Percentiles rank a stretch among this genome's conserved stretches.
phyloP scores from a whole-genome alignment of 495 filamentous ascomycete genomes.

The Achaetomiella virescens region DNA sequence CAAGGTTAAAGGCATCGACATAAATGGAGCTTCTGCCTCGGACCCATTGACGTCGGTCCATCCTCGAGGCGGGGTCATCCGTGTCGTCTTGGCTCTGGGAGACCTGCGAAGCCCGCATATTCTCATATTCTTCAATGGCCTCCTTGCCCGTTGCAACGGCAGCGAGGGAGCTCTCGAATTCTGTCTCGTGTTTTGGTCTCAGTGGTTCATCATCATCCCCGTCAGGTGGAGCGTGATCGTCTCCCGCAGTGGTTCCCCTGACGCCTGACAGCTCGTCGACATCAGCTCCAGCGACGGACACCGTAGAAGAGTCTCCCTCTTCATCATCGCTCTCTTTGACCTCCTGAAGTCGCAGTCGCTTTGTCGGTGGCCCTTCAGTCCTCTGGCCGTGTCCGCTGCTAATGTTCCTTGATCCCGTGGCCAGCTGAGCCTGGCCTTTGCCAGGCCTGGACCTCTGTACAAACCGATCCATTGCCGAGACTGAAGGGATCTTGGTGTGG shows the following conservation, averaged over 20 bases:
- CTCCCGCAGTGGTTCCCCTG: background rate
- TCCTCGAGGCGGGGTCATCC: slow-evolving; percentile 29
- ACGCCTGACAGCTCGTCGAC: background rate
- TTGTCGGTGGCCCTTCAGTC: slow-evolving; percentile 25
- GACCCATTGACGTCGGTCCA: slow-evolving; percentile 40
- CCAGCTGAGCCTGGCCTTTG: background rate
- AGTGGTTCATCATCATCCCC: slow-evolving; percentile 21
- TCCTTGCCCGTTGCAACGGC: slow-evolving; percentile 58
- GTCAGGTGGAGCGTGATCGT: slow-evolving; percentile 8
- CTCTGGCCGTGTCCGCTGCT: background rate
- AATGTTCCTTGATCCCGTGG: no score
- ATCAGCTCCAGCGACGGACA: background rate
- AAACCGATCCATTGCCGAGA: slow-evolving; percentile 27
- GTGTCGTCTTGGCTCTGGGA: slow-evolving; percentile 28
- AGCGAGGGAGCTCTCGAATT: slow-evolving; percentile 72
- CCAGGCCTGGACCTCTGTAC: slow-evolving; percentile 18
- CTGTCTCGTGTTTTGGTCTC: slow-evolving; percentile 42
- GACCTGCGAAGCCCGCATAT: slow-evolving; percentile 40
- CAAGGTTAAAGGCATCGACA: slow-evolving; percentile 94
- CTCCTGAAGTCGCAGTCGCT: slow-evolving; percentile 30
- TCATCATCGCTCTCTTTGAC: slow-evolving; percentile 24
- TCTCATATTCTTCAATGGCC: slow-evolving; percentile 77
- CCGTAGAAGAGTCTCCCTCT: slow-evolving; percentile 6
- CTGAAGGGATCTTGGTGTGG: background rate
- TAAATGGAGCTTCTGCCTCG: slow-evolving; percentile 75